phyloP scores from a whole-genome alignment of 2,329 filamentous ascomycete species.

The Lojkania enalia region DNA sequence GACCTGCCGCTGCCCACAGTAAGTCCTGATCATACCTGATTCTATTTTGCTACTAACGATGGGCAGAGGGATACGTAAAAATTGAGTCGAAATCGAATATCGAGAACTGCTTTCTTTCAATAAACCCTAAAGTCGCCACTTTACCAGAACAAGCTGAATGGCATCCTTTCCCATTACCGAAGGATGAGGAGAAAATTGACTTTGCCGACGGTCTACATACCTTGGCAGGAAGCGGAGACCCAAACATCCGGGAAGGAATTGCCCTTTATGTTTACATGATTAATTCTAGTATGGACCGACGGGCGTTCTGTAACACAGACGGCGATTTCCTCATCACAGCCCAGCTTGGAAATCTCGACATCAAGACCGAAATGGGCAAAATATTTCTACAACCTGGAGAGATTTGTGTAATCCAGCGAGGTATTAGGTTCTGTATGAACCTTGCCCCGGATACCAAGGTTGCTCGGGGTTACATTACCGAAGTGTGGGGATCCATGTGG shows the following conservation, averaged over 20 bases:
- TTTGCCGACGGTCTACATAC: conserved; percentile 56
- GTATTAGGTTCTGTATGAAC: conserved; percentile 43
- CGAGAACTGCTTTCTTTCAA: conserved; percentile 52
- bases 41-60: conserved; percentile 8
- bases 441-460: conserved; percentile 37
- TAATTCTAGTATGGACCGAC: conserved; percentile 51
- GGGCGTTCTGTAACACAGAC: conserved; percentile 52
- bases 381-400: conserved; percentile 45
- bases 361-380: conserved; percentile 46
- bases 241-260: conserved; percentile 55
- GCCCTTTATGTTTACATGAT: conserved; percentile 55
- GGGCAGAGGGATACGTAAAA: conserved; percentile 30
- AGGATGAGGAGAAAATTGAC: conserved; percentile 46
- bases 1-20: conserved; percentile 50
- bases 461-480: conserved; percentile 46
- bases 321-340: conserved; percentile 45
- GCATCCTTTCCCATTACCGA: conserved; percentile 47
- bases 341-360: conserved; percentile 43
- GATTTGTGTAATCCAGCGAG: conserved; percentile 47
- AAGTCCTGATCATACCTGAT: conserved; percentile 8
- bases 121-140: conserved; percentile 51
- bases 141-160: conserved; percentile 56
- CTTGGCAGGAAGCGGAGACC: conserved; percentile 55
- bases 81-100: conserved; percentile 40
- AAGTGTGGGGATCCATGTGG: conserved; percentile 48